A percentile compares a stretch with the other conserved stretches of the same genome.
Conservation (phyloP, 495 filamentous ascomycete species). For the Cercophora sp. region DNA sequence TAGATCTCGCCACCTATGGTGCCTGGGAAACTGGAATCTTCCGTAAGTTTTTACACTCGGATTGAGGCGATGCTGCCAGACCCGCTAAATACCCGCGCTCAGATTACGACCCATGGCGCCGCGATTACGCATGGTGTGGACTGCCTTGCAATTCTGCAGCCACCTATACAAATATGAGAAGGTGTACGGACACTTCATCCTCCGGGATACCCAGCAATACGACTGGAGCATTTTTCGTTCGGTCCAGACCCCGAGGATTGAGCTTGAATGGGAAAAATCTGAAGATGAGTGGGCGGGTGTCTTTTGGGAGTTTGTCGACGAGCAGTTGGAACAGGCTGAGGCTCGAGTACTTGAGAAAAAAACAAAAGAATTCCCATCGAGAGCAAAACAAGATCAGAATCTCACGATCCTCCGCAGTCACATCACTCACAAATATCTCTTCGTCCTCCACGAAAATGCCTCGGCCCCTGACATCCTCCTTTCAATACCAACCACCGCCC, state of each 20-base stretch:
- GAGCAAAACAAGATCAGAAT: neutral
- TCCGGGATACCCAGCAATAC: neutral
- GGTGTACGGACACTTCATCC: neutral
- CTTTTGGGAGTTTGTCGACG: neutral
- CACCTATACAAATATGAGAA: too few relatives aligned
- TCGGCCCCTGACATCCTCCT: conserved; percentile 17
- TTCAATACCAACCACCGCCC: conserved; percentile 17
- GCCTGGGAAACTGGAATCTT: too few relatives aligned
- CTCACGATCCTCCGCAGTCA: neutral
- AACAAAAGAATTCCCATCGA: neutral
- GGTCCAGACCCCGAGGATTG: neutral
- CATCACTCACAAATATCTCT: conserved; percentile 17
- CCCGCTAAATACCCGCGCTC: too few relatives aligned
- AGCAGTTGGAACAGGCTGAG: neutral
- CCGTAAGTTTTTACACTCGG: too few relatives aligned
- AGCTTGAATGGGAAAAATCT: neutral
- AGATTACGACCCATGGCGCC: too few relatives aligned
- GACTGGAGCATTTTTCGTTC: neutral
- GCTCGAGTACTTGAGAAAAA: neutral
- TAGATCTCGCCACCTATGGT: too few relatives aligned
- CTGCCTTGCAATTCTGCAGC: too few relatives aligned
- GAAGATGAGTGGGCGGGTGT: neutral
- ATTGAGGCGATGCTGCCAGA: too few relatives aligned
- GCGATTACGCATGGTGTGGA: too few relatives aligned
- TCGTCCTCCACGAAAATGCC: conserved; percentile 19